Evolutionary conservation across 805 yeast genomes (phyloP).

Genomic region (Debaryomyces hansenii): DNA sequence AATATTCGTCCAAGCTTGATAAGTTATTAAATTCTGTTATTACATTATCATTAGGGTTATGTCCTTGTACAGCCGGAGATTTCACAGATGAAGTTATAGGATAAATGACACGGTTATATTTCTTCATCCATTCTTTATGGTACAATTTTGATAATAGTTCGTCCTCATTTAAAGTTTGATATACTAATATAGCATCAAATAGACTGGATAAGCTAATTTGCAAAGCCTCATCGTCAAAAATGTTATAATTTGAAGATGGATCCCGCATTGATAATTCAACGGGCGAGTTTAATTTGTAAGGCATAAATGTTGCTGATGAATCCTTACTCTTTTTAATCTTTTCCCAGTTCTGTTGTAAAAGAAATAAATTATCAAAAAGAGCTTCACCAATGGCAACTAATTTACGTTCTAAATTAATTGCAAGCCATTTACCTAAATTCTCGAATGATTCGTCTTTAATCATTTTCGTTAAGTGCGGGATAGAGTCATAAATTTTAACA

Average conservation of each 20-base stretch:
- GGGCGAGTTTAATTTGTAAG: constrained; percentile 79
- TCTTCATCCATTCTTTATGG: constrained; percentile 67
- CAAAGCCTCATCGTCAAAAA: constrained; percentile 42
- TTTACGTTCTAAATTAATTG: constrained; percentile 60
- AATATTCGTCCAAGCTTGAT: constrained; percentile 49
- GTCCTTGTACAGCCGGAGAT: constrained; percentile 6
- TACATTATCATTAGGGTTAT: constrained; percentile 8
- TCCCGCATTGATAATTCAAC: constrained; percentile 78
- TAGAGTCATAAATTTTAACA: constrained; percentile 66
- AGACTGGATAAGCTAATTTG: constrained; percentile 65
- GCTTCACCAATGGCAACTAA: constrained; percentile 57
- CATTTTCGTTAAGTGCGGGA: constrained; percentile 71
- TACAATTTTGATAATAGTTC: constrained; percentile 63
- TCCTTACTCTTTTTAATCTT: constrained; percentile 43
- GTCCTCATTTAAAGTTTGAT: constrained; percentile 66
- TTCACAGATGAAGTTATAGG: constrained; percentile 50
- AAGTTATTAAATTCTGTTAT: constrained; percentile 28
- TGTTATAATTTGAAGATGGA: constrained; percentile 47
- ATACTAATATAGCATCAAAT: constrained; percentile 81
- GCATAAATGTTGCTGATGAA: constrained; percentile 30
- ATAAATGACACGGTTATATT: constrained; percentile 69
- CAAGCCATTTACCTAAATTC: constrained; percentile 63
- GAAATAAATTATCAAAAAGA: constrained; percentile 52
- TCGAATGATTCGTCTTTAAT: constrained; percentile 75
- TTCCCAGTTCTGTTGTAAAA: constrained; percentile 63